Evolutionary conservation across 164 flowering plant species (phyloP).

Genomic region (Piper longum): DNA sequence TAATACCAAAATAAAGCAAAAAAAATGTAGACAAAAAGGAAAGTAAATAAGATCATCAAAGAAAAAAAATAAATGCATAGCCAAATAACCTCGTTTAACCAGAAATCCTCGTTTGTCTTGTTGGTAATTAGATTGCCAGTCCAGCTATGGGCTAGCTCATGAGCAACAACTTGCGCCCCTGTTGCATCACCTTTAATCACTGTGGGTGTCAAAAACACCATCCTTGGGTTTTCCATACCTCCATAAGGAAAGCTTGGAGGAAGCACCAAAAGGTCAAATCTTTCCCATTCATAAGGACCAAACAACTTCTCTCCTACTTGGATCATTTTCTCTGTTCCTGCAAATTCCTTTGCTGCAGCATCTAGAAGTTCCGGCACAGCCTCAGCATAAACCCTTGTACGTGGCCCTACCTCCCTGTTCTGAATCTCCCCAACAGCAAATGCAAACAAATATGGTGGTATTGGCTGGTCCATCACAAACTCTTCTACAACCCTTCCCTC

Average conservation of each 20-base stretch:
- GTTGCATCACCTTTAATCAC: slow-evolving; percentile 82
- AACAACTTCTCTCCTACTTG: slow-evolving; percentile 79
- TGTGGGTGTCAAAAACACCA: slow-evolving; percentile 91
- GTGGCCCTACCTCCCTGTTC: slow-evolving; percentile 69
- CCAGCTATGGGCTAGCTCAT: slow-evolving; percentile 99
- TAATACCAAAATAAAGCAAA: too few species aligned
- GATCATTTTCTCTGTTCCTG: slow-evolving; percentile 86
- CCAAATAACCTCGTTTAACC: slow-evolving; percentile 85
- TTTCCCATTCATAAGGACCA: slow-evolving; percentile 86
- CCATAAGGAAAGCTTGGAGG: slow-evolving; percentile 99
- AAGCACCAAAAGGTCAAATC: slow-evolving; percentile 84
- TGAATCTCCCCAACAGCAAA: slow-evolving; percentile 80
- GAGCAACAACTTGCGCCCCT: slow-evolving; percentile 92
- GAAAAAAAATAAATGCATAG: not conserved
- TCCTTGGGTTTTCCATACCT: slow-evolving; percentile 98
- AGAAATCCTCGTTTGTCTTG: slow-evolving; percentile 87
- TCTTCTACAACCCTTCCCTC: slow-evolving; percentile 81
- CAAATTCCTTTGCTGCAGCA: slow-evolving; percentile 71
- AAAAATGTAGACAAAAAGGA: not conserved
- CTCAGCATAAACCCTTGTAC: slow-evolving; percentile 81
- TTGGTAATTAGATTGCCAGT: slow-evolving; percentile 95
- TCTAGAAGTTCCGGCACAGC: slow-evolving; percentile 43
- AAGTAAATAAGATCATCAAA: not conserved
- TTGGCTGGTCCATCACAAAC: slow-evolving; percentile 78
- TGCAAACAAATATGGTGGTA: slow-evolving; percentile 89